Conservation (phyloP, 1,139 yeast genomes). For the Entelexis paramagnoliae region DNA sequence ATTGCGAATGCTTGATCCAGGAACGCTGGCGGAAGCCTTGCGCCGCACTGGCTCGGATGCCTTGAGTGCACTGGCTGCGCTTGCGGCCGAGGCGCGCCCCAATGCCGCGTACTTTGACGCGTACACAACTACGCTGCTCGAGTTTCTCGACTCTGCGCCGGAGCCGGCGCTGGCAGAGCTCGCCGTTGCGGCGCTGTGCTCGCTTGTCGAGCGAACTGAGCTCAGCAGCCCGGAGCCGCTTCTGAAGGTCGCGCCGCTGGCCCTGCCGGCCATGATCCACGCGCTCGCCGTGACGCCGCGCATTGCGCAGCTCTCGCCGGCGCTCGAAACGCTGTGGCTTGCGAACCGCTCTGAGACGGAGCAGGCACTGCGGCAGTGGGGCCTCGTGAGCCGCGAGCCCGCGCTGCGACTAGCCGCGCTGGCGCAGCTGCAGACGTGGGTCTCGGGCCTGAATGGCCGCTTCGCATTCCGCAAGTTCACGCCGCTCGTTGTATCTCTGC, state of each 20-base stretch:
- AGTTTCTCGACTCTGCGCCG: neutral
- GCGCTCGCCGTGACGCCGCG: slow-evolving; percentile 39
- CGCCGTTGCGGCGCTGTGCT: neutral
- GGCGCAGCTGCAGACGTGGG: slow-evolving; percentile 31
- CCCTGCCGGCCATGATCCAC: slow-evolving; percentile 49
- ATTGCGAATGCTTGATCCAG: neutral
- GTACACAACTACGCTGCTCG: neutral
- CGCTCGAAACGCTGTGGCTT: slow-evolving; percentile 58
- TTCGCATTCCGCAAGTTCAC: slow-evolving; percentile 39
- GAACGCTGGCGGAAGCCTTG: neutral
- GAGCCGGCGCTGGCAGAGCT: neutral
- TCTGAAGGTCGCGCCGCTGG: slow-evolving; percentile 24
- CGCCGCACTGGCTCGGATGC: neutral
- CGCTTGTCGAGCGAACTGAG: neutral
- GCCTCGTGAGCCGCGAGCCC: slow-evolving; percentile 39
- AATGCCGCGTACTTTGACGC: neutral
- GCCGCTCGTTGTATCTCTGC: slow-evolving; percentile 35
- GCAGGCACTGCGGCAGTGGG: slow-evolving; percentile 39
- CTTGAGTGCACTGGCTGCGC: neutral
- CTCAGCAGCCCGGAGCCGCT: slow-evolving; percentile 4
- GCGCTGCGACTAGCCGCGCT: slow-evolving; percentile 40
- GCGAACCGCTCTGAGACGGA: slow-evolving; percentile 51
- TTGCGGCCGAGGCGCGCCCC: neutral
- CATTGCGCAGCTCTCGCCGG: slow-evolving; percentile 41
- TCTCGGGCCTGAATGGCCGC: slow-evolving; percentile 33